Percentiles rank a stretch among this genome's conserved stretches.
These are phyloP conservation scores for Nemania diffusa DNA, from an alignment of 2,329 filamentous ascomycete species.

Conservation along the genomic window DNA sequence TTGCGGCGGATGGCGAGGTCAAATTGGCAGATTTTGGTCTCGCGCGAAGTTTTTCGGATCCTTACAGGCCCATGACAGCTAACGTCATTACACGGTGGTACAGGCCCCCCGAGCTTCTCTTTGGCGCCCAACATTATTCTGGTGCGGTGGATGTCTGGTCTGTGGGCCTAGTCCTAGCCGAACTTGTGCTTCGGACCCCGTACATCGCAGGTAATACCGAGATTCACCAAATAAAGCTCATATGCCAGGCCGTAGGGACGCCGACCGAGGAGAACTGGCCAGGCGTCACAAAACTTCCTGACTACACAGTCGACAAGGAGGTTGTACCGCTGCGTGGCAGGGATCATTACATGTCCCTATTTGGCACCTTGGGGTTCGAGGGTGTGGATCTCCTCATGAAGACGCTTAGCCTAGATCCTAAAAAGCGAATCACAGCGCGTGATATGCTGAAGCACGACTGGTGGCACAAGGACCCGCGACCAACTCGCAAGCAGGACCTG, in stretches of 20 bases:
- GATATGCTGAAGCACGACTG: constrained; percentile 84
- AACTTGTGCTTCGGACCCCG: constrained; percentile 83
- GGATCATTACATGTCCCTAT: constrained; percentile 79
- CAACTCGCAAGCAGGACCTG: constrained; percentile 82
- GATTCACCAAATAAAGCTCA: constrained; percentile 84
- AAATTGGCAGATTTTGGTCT: constrained; percentile 99
- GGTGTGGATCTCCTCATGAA: constrained; percentile 90
- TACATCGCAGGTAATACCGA: constrained; percentile 88
- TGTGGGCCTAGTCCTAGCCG: constrained; percentile 91
- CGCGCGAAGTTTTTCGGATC: constrained; percentile 88
- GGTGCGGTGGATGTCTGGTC: constrained; percentile 95
- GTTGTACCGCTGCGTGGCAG: constrained; percentile 70
- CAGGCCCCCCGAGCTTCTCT: constrained; percentile 91
- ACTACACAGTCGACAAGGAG: constrained; percentile 78
- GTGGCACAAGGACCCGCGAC: constrained; percentile 86
- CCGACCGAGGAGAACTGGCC: constrained; percentile 97
- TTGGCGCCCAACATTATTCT: constrained; percentile 87
- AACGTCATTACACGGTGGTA: constrained; percentile 99
- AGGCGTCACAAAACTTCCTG: constrained; percentile 81
- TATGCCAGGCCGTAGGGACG: constrained; percentile 86
- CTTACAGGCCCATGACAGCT: constrained; percentile 87
- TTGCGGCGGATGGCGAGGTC: constrained; percentile 90
- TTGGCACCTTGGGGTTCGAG: constrained; percentile 81
- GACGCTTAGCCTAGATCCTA: constrained; percentile 88
- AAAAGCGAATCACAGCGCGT: constrained; percentile 79